Base-by-base conservation (phyloP, 768 basidiomycete genomes). In the Hydnomerulius pinastri region DNA sequence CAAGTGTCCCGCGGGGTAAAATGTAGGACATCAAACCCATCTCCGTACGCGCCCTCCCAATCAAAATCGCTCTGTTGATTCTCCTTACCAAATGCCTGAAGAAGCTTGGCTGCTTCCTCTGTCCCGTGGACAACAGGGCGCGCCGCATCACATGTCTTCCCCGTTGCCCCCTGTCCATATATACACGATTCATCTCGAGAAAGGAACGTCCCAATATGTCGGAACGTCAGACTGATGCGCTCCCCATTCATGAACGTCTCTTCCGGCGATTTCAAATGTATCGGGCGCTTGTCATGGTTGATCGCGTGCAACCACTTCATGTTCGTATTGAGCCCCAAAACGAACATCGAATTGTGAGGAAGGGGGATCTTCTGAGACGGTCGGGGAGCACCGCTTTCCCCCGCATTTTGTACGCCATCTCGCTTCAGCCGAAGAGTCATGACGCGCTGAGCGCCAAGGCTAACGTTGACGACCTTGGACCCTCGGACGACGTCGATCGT, bases 321-420 rank as follows among this genome's bases (percentile, higher is more conserved):
- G 58, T 92, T 92, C 41, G 89, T 91, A 46, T 77, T 74, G 4
- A 82, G 76, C 1, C 89, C 89, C 72, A 92, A 73, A 51, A 90
- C 83, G 64, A 92, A 91, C 77, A 91, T 83, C 4, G 87, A 90
- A 64, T 89, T 90, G 59, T 91, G 83, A 0, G 87, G 87, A 0
- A 92, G 79, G 1, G 84, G 82, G 17, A 92, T 78, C 52, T 82
- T 82, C 63, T 89, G 87, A 0, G 78, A 64, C 1, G 61, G 60
- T 5, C 78, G 72, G 7, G 74, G 71, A 20, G 37, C 54, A 7
- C 61, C 61, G n/a, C 50, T 20, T 11, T 58, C 51, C 25, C 54
- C 55, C 11, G 56, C 48, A 32, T 50, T 55, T 15, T 49, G 53
- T 13, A 54, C 48, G 42, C 63, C 67, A 38, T 83, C 79, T 55